These are phyloP conservation scores for Eucalyptus regnans DNA, from an alignment of 345 rosid genomes.

Conservation along the genomic window DNA sequence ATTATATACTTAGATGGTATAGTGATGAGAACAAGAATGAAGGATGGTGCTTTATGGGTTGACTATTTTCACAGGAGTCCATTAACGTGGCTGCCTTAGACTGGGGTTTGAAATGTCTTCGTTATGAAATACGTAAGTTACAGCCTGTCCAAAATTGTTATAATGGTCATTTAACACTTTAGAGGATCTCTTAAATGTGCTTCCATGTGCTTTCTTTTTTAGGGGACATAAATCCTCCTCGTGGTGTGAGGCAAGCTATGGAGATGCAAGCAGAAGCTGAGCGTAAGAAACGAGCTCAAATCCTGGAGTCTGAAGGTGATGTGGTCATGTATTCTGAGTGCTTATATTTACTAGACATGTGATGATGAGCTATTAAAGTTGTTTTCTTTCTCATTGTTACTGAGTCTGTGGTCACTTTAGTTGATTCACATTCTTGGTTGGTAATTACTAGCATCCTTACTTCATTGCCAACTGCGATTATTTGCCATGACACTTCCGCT, in stretches of 20 bases:
- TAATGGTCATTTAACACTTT: neutral
- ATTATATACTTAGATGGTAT: neutral
- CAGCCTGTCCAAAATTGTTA: neutral
- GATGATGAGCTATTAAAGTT: neutral
- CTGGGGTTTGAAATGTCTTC: conserved; percentile 94
- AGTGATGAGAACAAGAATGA: neutral
- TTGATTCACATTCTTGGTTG: neutral
- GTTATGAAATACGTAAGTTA: conserved; percentile 87
- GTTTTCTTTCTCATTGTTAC: neutral
- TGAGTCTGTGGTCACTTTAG: neutral
- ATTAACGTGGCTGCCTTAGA: conserved; percentile 85
- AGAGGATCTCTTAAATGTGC: neutral
- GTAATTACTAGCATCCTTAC: neutral
- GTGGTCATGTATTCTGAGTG: neutral
- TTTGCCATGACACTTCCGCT: neutral
- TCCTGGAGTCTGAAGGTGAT: conserved; percentile 81
- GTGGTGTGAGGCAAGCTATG: conserved; percentile 90
- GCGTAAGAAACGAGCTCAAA: conserved; percentile 84
- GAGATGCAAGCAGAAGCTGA: conserved; percentile 99
- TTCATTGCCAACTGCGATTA: neutral
- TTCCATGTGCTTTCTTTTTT: neutral
- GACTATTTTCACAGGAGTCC: conserved; percentile 43
- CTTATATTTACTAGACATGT: neutral
- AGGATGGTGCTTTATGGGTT: neutral
- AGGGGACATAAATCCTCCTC: conserved; percentile 99